Conservation (phyloP, 495 filamentous ascomycete genomes). For the Neurospora sublineolata region DNA sequence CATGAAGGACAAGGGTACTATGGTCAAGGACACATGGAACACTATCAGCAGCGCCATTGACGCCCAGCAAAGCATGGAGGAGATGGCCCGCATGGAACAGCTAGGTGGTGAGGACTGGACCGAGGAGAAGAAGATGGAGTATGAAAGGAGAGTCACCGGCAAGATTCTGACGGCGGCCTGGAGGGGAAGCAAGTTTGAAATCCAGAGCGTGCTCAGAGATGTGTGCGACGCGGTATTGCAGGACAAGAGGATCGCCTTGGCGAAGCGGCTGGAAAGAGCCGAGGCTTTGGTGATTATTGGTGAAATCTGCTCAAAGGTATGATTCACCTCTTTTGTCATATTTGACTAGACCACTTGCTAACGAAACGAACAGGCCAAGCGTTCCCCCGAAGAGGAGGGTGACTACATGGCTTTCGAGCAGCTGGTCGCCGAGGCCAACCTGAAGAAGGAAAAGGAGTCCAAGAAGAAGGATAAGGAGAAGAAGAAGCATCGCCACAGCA, state of each 20-base stretch:
- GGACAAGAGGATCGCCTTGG: slow-evolving; percentile 72
- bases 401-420: slow-evolving; percentile 99
- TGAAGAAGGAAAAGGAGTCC: slow-evolving; percentile 75
- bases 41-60: slow-evolving; percentile 97
- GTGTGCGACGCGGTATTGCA: slow-evolving; percentile 58
- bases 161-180: slow-evolving; percentile 98
- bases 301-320: slow-evolving; percentile 77
- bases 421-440: slow-evolving; percentile 88
- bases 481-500: slow-evolving; percentile 17
- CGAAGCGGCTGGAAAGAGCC: slow-evolving; percentile 82
- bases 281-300: slow-evolving; percentile 80
- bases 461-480: slow-evolving; percentile 66
- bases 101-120: slow-evolving; percentile 96
- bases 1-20: slow-evolving; percentile 90
- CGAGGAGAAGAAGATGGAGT: slow-evolving; percentile 94
- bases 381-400: slow-evolving; percentile 91
- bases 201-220: slow-evolving; percentile 87
- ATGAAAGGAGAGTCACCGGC: slow-evolving; percentile 86
- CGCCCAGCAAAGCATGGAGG: slow-evolving; percentile 96
- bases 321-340: slow-evolving; percentile 9
- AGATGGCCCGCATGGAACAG: slow-evolving; percentile 95
- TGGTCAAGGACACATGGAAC: slow-evolving; percentile 96
- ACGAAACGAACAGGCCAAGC: slow-evolving; percentile 52
- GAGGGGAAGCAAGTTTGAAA: slow-evolving; percentile 95
- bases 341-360: slow-evolving; percentile 4